phyloP scores from a whole-genome alignment of 2,329 filamentous ascomycete genomes.

The Colletotrichum siamense region DNA sequence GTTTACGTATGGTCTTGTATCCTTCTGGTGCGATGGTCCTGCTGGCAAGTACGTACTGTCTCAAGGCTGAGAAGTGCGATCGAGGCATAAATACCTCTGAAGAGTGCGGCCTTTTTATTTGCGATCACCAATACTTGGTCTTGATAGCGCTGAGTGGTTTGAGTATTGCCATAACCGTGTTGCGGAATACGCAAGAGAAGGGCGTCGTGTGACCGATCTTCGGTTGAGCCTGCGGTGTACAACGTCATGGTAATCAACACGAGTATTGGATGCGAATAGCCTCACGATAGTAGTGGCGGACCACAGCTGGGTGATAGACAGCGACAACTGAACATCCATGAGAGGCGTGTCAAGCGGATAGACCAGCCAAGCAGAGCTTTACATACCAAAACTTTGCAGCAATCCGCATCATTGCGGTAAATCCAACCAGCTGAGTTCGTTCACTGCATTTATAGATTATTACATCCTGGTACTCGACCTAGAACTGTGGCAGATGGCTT shows the following conservation, averaged over 20 bases:
- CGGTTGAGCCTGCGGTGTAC: accelerated
- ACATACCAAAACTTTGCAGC: too few relatives aligned
- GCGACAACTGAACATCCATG: not conserved
- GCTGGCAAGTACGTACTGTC: not conserved
- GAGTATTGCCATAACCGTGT: not conserved
- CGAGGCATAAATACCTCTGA: not conserved
- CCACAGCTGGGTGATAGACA: not conserved
- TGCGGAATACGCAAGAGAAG: not conserved
- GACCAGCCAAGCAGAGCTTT: not conserved
- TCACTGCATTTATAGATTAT: not conserved
- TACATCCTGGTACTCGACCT: not conserved
- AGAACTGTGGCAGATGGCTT: not conserved
- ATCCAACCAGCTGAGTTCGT: not conserved
- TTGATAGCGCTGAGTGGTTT: not conserved
- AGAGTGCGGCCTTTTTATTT: not conserved
- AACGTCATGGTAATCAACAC: not conserved
- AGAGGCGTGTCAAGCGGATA: not conserved
- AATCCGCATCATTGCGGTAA: too few relatives aligned
- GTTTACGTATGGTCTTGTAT: too few relatives aligned
- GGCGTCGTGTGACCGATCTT: not conserved
- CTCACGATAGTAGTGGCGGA: not conserved
- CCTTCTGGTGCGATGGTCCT: too few relatives aligned
- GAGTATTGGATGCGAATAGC: not conserved
- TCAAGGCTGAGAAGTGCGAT: not conserved
- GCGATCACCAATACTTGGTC: not conserved